Evolutionary conservation across 768 basidiomycete genomes (phyloP), one percentile per base, ranked within the genome.

Genomic region (Omphalotus guepiniiformis): DNA sequence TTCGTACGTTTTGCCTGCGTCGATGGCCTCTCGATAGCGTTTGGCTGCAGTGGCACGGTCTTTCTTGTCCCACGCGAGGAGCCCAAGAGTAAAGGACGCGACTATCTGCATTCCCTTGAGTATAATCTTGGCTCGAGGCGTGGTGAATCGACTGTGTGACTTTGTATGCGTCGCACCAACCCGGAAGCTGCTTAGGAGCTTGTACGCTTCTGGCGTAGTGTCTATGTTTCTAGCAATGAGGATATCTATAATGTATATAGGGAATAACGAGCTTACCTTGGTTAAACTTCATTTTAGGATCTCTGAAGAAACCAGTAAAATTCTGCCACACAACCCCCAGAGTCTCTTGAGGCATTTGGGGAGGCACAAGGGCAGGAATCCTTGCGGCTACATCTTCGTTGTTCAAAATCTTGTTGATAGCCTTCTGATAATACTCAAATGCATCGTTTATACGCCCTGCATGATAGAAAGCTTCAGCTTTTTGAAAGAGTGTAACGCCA

Each of bases 11-110:
- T 53, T 55, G 12, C 61, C 65, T 13, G 66, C 44, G 27, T 63
- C 63, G 6, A 67, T 45, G 2, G 56, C 65, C 43, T 64, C 64
- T 11, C 55, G 54, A 42, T 67, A 66, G 6, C 63, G 57, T 49
- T 65, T 66, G 11, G 65, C 58, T 32, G 65, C 58, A 1, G 63
- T 65, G 9, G 63, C 50, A 4, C 66, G 61, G 41, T 67, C 65
- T 12, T 54, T 51, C 19, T 57, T 54, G 35, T 61, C 59, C 65
- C 66, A 67, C 6, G 66, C 65, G 9, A 66, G 35, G 32, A 67
- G 40, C 3, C 60, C 66, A 13, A 66, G 52, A 19, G 63, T 61
- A 21, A 66, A 40, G 6, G 51, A 53, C 2, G 62, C 63, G 2
- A 53, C 56, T 25, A 67, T 57, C 37, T 66, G 64, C 58, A 67